Percentiles rank a stretch among this genome's conserved stretches.
These are phyloP conservation scores for Chaetomium tenue DNA, from an alignment of 495 filamentous ascomycete genomes.

Conservation along the genomic window DNA sequence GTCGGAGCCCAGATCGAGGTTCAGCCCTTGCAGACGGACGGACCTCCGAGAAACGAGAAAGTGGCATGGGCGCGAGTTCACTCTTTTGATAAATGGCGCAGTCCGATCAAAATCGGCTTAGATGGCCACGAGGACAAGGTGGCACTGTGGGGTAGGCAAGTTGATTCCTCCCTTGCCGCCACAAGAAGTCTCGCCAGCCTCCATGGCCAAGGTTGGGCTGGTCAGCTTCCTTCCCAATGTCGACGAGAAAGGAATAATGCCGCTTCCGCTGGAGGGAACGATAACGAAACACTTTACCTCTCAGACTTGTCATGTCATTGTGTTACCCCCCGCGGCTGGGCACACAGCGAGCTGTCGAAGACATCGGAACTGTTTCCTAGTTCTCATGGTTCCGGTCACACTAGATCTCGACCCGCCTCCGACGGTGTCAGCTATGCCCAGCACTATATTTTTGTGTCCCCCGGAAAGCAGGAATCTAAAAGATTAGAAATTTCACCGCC, in stretches of 20 bases:
- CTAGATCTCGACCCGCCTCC: neutral
- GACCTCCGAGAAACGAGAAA: neutral
- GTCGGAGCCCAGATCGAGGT: too few relatives aligned
- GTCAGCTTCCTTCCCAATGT: neutral
- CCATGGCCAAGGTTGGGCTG: neutral
- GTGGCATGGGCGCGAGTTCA: too few relatives aligned
- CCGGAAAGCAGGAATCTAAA: neutral
- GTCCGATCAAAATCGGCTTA: neutral
- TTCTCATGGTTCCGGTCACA: too few relatives aligned
- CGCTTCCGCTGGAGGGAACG: too few relatives aligned
- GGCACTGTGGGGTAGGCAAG: conserved; percentile 9
- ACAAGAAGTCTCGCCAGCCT: neutral
- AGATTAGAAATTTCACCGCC: neutral
- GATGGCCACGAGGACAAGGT: conserved; percentile 7
- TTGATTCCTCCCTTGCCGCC: conserved; percentile 2
- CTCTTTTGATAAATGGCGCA: neutral
- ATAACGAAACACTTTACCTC: neutral
- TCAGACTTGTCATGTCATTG: neutral
- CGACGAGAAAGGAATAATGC: neutral
- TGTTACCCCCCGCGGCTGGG: neutral
- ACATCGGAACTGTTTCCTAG: too few relatives aligned
- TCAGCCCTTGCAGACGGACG: too few relatives aligned
- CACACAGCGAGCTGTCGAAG: too few relatives aligned
- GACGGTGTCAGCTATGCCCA: neutral
- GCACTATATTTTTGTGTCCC: neutral